A percentile compares a stretch with the other conserved stretches of the same genome.
phyloP scores from a whole-genome alignment of 805 yeast genomes.

The Maudiozyma pseudohumilis region DNA sequence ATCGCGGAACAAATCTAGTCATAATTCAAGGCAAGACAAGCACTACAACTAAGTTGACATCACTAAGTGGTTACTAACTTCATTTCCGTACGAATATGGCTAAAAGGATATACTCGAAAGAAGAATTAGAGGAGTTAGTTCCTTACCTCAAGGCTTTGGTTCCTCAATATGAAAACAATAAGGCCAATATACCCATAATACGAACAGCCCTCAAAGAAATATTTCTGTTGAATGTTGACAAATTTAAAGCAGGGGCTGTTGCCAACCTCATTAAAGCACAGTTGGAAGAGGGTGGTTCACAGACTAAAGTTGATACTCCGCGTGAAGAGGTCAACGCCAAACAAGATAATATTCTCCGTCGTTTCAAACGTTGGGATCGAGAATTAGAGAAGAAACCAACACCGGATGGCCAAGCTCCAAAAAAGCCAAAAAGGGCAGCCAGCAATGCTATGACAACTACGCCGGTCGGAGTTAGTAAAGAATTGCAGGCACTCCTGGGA shows the following conservation, averaged over 20 bases:
- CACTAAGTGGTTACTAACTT: too few species aligned
- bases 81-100: too few species aligned
- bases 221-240: neutral
- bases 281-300: neutral
- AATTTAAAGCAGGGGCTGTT: neutral
- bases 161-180: neutral
- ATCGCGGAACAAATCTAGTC: too few species aligned
- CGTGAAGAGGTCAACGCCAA: neutral
- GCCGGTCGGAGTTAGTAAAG: conserved; percentile 40
- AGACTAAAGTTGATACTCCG: neutral
- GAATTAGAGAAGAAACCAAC: neutral
- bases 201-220: neutral
- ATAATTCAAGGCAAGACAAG: too few species aligned
- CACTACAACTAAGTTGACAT: too few species aligned
- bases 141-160: conserved; percentile 3
- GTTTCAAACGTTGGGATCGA: neutral
- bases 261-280: neutral
- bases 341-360: neutral
- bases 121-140: neutral
- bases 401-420: neutral
- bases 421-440: neutral
- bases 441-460: conserved; percentile 10
- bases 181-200: neutral
- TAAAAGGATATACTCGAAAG: too few species aligned
- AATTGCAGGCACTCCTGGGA: conserved; percentile 41